phyloP scores from a whole-genome alignment of 2,329 filamentous ascomycete genomes.

The Thelonectria olida region DNA sequence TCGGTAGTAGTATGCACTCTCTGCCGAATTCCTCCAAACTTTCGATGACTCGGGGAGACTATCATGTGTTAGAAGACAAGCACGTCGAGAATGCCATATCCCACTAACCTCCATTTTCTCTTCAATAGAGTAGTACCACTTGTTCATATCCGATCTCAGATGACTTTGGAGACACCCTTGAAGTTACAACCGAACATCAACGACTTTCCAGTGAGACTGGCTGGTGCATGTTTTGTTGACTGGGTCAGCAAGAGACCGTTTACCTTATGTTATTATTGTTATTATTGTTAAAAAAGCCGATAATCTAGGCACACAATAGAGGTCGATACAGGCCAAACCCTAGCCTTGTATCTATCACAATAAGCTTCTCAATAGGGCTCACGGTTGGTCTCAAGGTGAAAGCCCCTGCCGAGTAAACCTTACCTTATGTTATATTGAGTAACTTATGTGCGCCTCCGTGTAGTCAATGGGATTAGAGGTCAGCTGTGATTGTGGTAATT shows the following conservation, averaged over 20 bases:
- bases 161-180: conserved; percentile 1
- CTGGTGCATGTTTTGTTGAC: not conserved
- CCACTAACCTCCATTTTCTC: conserved; percentile 6
- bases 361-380: no score
- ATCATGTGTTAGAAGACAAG: not conserved
- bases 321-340: no score
- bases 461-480: no score
- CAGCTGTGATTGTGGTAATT: no score
- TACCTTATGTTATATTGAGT: not conserved
- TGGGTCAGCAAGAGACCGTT: conserved; percentile 17
- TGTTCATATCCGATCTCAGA: conserved; percentile 7
- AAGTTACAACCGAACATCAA: conserved; percentile 30
- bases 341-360: no score
- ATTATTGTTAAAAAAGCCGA: no score
- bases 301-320: no score
- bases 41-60: not conserved
- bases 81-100: not conserved
- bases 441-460: no score
- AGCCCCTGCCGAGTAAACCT: no score
- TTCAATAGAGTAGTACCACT: conserved; percentile 24
- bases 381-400: no score
- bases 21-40: not conserved
- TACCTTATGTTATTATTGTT: not conserved
- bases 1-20: not conserved
- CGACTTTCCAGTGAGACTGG: conserved; percentile 18